Base-by-base conservation (phyloP, 2,329 filamentous ascomycete species). In the Zymoseptoria crescenta region DNA sequence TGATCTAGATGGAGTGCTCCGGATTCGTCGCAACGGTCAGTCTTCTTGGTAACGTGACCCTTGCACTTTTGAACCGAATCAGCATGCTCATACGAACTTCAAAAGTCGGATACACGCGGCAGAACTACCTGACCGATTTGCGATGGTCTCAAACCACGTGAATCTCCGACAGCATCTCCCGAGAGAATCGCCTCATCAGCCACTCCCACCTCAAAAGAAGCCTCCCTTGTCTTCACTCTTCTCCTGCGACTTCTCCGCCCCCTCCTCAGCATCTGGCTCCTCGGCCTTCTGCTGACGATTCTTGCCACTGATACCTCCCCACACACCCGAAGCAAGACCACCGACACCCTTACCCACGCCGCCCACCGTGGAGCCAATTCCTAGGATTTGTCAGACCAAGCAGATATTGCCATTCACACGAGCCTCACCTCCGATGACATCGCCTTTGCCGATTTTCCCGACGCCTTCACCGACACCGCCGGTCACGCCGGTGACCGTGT, bases 401-500 rank as follows among this genome's bases (percentile, higher is more conserved):
- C 7, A n/a, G 35, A 45, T 13, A 21, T 2, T 20, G 2, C 8
- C 13, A 8, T 9, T 19, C n/a, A n/a, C 2, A 55, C n/a, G 27
- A 19, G 49, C 13, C 55, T n/a, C 27, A 2, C 75, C 75, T 1
- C 77, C 77, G 24, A 78, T 67, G 1, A 79, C 66, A 65, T 79
- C 74, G 0, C 77, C 77, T 52, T 74, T 75, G 0, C 76, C 76
- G 1, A 79, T 56, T 62, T 77, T 77, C 2, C 73, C 74, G 4
- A 79, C 74, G 1, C 76, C 76, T n/a, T 76, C 74, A 4, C 76
- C 77, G 2, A 79, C 54, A 2, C 77, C 77, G 3, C 73, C 69
- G 10, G 60, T 64, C 9, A 60, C 58, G 1, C 75, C 74, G 4
- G 68, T 67, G 1, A 77, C 74, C 7, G 75, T 74, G 59, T 76